Conservation (phyloP, 768 basidiomycete genomes). For the Coprinellus micaceus region DNA sequence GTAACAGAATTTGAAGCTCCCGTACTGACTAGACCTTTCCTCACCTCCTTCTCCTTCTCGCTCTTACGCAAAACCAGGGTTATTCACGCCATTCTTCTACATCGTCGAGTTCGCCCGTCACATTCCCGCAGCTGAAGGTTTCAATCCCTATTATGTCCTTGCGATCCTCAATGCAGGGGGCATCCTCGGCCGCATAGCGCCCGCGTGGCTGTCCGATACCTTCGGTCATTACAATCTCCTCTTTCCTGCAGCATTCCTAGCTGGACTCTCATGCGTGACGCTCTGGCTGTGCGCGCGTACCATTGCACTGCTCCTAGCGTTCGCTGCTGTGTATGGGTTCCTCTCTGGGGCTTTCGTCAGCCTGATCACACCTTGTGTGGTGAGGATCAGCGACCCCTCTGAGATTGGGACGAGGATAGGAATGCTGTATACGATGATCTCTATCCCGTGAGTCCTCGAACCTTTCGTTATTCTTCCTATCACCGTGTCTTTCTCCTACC, state of each 20-base stretch:
- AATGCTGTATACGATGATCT: constrained; percentile 59
- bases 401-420: constrained; percentile 65
- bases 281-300: constrained; percentile 52
- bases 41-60: background rate
- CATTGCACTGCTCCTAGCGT: constrained; percentile 41
- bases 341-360: constrained; percentile 67
- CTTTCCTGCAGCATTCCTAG: constrained; percentile 56
- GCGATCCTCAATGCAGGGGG: constrained; percentile 70
- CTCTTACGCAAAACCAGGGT: too few relatives aligned
- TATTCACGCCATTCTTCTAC: constrained; percentile 73
- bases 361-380: constrained; percentile 64
- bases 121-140: constrained; percentile 27
- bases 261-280: constrained; percentile 55
- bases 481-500: background rate
- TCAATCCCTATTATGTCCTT: constrained; percentile 51
- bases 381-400: constrained; percentile 55
- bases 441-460: constrained; percentile 60
- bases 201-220: constrained; percentile 60
- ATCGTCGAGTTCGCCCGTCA: constrained; percentile 57
- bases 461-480: constrained; percentile 7
- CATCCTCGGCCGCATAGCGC: constrained; percentile 59
- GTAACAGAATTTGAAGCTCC: too few relatives aligned
- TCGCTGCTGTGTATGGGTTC: constrained; percentile 59
- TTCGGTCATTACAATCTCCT: constrained; percentile 68
- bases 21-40: background rate